Percentiles rank a stretch among this genome's conserved stretches.
Conservation (phyloP, 1,139 yeast genomes). For the Geotrichum fermentans region DNA sequence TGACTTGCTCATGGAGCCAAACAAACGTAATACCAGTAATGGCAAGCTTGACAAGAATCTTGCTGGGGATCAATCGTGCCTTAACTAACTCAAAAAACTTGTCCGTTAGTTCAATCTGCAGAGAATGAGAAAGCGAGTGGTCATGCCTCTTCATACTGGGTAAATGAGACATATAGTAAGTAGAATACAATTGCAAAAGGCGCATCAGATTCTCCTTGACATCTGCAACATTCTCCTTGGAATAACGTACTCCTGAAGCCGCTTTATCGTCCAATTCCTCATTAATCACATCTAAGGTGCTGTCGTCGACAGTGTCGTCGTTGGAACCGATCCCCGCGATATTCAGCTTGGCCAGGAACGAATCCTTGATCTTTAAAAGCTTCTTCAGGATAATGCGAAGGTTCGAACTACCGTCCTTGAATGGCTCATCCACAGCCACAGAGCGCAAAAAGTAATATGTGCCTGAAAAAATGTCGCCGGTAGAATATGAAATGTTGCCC, state of each 20-base stretch:
- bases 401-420: slow-evolving; percentile 16
- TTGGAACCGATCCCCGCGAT: slow-evolving; percentile 4
- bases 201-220: slow-evolving; percentile 16
- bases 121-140: not conserved
- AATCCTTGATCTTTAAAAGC: slow-evolving; percentile 13
- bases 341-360: not conserved
- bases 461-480: slow-evolving; percentile 21
- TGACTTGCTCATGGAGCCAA: slow-evolving; percentile 16
- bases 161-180: slow-evolving; percentile 12
- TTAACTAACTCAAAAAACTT: slow-evolving; percentile 12
- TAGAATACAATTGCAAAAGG: slow-evolving; percentile 16
- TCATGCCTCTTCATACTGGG: not conserved
- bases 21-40: slow-evolving; percentile 16
- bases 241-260: not conserved
- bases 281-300: slow-evolving; percentile 3
- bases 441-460: slow-evolving; percentile 20
- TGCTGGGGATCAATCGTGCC: slow-evolving; percentile 10
- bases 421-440: slow-evolving; percentile 20
- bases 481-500: slow-evolving; percentile 19
- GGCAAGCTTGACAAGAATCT: slow-evolving; percentile 15
- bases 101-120: slow-evolving; percentile 18
- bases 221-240: slow-evolving; percentile 2
- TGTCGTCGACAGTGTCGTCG: slow-evolving; percentile 15
- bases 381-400: slow-evolving; percentile 17
- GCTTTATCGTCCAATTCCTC: not conserved